These are phyloP conservation scores for Agrocybe praecox DNA, from an alignment of 768 basidiomycete species.

Conservation along the genomic window DNA sequence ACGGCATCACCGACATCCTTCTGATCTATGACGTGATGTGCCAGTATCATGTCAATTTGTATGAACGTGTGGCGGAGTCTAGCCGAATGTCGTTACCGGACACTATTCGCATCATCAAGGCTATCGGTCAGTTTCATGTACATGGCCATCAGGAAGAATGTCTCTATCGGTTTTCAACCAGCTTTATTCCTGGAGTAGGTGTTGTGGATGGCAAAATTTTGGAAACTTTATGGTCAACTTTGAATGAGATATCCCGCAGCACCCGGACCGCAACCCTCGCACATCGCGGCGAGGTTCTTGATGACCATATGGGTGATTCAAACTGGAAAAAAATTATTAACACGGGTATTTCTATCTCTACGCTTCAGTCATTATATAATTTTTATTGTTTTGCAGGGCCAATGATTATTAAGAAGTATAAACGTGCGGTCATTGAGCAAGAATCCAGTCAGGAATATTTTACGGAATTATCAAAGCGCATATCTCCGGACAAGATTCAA, in stretches of 20 bases:
- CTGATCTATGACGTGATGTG: constrained; percentile 23
- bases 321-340: constrained; percentile 34
- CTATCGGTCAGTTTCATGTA: constrained; percentile 30
- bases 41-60: constrained; percentile 13
- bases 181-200: constrained; percentile 28
- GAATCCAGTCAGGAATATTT: not conserved
- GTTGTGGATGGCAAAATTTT: constrained; percentile 34
- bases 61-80: not conserved
- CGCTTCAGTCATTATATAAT: not conserved
- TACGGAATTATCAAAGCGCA: not conserved
- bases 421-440: not conserved
- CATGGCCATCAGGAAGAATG: constrained; percentile 28
- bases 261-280: constrained; percentile 21
- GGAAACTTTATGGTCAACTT: constrained; percentile 31
- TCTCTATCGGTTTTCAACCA: constrained; percentile 20
- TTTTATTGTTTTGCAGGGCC: not conserved
- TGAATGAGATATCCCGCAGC: constrained; percentile 27
- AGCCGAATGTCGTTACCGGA: not conserved
- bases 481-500: not conserved
- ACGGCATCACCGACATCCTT: not conserved
- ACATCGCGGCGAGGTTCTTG: constrained; percentile 26
- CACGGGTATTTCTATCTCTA: constrained; percentile 15
- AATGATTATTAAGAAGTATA: not conserved
- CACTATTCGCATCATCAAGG: constrained; percentile 7
- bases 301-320: constrained; percentile 32